These are phyloP conservation scores for Aspergillus diversus DNA, from an alignment of 495 filamentous ascomycete species.

Conservation along the genomic window DNA sequence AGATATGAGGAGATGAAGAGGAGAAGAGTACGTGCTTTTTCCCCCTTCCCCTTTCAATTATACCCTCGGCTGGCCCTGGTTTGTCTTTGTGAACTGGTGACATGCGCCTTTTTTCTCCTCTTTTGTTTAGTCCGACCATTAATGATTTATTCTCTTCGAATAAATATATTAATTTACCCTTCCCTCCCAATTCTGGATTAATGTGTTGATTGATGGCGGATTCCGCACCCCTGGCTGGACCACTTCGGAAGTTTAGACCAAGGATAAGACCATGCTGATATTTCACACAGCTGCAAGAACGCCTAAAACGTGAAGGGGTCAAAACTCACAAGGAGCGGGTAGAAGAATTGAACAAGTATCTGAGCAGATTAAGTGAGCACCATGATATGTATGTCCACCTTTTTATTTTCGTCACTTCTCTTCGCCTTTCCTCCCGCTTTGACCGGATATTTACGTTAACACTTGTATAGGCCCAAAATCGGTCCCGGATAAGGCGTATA, in stretches of 20 bases:
- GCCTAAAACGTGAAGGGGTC: constrained; percentile 77
- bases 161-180: neutral
- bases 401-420: constrained; percentile 9
- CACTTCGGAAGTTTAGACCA: constrained; percentile 3
- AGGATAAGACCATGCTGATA: neutral
- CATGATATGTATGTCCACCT: constrained; percentile 80
- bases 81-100: too few species aligned
- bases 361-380: constrained; percentile 90
- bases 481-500: constrained; percentile 62
- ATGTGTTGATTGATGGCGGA: neutral
- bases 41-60: neutral
- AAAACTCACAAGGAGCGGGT: constrained; percentile 98
- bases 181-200: neutral
- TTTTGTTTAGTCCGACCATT: constrained; percentile 12
- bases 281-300: constrained; percentile 55
- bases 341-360: constrained; percentile 91
- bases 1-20: constrained; percentile 76
- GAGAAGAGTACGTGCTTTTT: constrained; percentile 68
- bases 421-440: neutral
- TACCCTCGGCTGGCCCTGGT: too few species aligned
- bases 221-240: constrained; percentile 5
- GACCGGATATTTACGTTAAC: constrained; percentile 18
- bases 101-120: neutral
- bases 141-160: neutral
- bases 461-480: constrained; percentile 64